Evolutionary conservation across 495 filamentous ascomycete genomes (phyloP).

Genomic region (Halenospora varia): DNA sequence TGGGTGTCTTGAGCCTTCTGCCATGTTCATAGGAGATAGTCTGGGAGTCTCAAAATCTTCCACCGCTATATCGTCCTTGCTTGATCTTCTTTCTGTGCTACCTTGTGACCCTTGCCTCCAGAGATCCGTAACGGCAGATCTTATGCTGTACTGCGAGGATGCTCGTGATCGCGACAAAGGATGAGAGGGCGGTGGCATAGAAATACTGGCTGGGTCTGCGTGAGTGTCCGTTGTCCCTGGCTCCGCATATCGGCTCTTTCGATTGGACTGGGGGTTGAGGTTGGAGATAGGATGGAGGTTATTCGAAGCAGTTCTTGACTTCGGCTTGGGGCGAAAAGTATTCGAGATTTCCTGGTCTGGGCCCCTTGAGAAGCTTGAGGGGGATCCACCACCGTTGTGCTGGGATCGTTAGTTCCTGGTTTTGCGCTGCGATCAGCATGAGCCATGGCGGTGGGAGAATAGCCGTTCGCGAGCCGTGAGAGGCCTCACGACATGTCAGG

Average conservation of each 20-base stretch:
- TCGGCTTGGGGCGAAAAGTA: constrained; percentile 1
- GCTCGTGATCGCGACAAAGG: constrained; percentile 17
- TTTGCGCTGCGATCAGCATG: not conserved
- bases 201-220: constrained; percentile 53
- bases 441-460: not conserved
- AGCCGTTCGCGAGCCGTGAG: not conserved
- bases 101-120: constrained; percentile 2
- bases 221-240: constrained; percentile 29
- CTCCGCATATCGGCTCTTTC: constrained; percentile 52
- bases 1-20: constrained; percentile 25
- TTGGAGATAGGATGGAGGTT: constrained; percentile 27
- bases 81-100: constrained; percentile 4
- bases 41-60: constrained; percentile 42
- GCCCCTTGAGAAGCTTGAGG: constrained; percentile 1
- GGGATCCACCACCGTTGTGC: not conserved
- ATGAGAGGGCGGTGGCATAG: constrained; percentile 52
- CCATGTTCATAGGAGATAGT: constrained; percentile 27
- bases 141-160: constrained; percentile 18
- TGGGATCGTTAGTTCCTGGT: constrained; percentile 12
- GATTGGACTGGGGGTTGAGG: constrained; percentile 32
- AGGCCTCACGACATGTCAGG: constrained; percentile 1
- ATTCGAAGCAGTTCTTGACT: constrained; percentile 9
- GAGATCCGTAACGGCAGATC: not conserved
- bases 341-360: not conserved
- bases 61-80: constrained; percentile 25